Base-by-base conservation (phyloP, 2,329 filamentous ascomycete genomes). In the Aquanectria penicillioides region DNA sequence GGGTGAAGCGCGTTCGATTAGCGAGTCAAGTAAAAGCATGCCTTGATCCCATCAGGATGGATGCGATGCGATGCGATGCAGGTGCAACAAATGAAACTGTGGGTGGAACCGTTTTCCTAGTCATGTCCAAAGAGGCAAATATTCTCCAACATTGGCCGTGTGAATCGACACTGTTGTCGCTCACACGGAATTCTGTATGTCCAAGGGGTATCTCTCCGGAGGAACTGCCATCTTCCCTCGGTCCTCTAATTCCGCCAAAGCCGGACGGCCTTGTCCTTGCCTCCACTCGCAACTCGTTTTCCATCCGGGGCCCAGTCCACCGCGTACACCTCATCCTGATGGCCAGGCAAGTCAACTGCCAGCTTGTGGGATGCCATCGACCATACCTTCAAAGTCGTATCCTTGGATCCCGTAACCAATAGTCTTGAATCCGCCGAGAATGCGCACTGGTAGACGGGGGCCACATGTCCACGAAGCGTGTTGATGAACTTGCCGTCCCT, bases 221-320 rank as follows among this genome's bases (percentile, higher is more conserved):
- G 31, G 34, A 40, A 25, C 38, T 22, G 50, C 61, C 57, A 20
- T 59, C 52, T 43, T 41, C 56, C 47, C 47, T 64, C 46, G 28
- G 58, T 34, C 17, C 49, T 63, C 59, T 78, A 90, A 72, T 89
- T 86, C 66, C 85, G 81, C 88, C 88, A 91, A 36, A 89, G 75
- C 65, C 87, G 80, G 17, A 90, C 86, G 3, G 87, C 87, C 75
- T 97, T 97, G 75, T 99, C 95, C 74, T 94, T 94, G 9, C 95
- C 95, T 52, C 94, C 95, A 74, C 93, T 97, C 15, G 89, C 93
- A 13, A 98, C 94, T 68, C 89, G 89, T 67, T 92, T 86, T 8
- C 95, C 95, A 73, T 97, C 94, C 0, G 93, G 90, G 67, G 91
- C 94, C 95, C 94, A 98, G 74, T 98, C 94, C 11, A 97, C 89